Conservation (phyloP, 805 yeast species). For the Saturnispora saitoi region DNA sequence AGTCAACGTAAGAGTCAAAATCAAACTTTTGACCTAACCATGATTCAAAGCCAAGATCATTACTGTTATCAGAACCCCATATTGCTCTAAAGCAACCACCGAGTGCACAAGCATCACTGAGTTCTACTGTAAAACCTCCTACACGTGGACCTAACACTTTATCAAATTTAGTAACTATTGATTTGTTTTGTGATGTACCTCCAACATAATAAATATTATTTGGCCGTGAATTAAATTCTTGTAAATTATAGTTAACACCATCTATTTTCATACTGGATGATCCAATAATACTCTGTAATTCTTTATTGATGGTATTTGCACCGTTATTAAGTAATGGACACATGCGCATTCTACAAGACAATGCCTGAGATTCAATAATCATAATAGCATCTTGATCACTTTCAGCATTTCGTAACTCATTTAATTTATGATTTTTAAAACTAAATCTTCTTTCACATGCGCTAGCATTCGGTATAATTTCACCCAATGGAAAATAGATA, state of each 20-base stretch:
- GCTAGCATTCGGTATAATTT: conserved; percentile 75
- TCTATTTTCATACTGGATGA: conserved; percentile 22
- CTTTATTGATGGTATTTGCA: conserved; percentile 4
- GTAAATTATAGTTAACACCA: conserved; percentile 36
- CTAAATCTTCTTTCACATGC: conserved; percentile 52
- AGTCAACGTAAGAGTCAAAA: conserved; percentile 39
- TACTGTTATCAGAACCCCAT: conserved; percentile 40
- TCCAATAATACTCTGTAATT: neutral
- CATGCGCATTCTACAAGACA: conserved; percentile 72
- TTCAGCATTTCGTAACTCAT: conserved; percentile 32
- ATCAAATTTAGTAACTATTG: conserved; percentile 63
- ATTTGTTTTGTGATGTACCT: conserved; percentile 68
- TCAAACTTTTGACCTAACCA: conserved; percentile 41
- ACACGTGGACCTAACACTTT: conserved; percentile 56
- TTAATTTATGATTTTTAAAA: conserved; percentile 17
- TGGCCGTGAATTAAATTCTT: conserved; percentile 48
- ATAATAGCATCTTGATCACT: conserved; percentile 61
- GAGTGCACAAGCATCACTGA: conserved; percentile 84
- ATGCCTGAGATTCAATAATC: conserved; percentile 80
- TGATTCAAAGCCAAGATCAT: conserved; percentile 30
- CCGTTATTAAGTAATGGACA: conserved; percentile 53
- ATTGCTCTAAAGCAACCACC: conserved; percentile 86
- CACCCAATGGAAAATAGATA: conserved; percentile 82
- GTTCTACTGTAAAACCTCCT: conserved; percentile 64
- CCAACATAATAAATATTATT: conserved; percentile 75